Conservation (phyloP, 352 stramenopile species). For the Thraustotheca clavata region DNA sequence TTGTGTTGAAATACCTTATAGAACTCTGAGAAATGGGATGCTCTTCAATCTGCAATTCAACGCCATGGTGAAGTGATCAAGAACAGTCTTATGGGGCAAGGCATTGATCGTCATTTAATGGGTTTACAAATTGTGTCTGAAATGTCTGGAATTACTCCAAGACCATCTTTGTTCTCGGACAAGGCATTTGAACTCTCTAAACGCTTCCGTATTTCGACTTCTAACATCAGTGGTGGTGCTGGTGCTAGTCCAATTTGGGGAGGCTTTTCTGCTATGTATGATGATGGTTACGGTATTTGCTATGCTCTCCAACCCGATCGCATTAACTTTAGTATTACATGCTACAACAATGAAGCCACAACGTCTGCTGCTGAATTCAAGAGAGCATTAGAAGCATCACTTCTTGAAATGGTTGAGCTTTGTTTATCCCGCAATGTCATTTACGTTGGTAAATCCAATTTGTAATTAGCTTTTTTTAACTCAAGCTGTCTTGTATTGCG, state of each 20-base stretch:
- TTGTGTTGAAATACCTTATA: background rate
- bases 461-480: conserved; percentile 29
- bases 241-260: conserved; percentile 94
- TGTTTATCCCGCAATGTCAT: conserved; percentile 85
- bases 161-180: conserved; percentile 90
- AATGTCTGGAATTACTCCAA: conserved; percentile 81
- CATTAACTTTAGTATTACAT: conserved; percentile 94
- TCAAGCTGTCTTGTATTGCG: conserved; percentile 1
- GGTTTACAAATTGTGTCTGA: conserved; percentile 91
- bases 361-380: conserved; percentile 82
- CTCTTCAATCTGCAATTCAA: conserved; percentile 83
- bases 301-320: conserved; percentile 92
- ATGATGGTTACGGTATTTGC: conserved; percentile 92
- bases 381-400: conserved; percentile 87
- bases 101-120: conserved; percentile 95
- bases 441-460: conserved; percentile 83
- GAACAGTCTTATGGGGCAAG: conserved; percentile 71
- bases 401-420: conserved; percentile 94
- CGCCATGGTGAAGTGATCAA: conserved; percentile 90
- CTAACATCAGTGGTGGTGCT: conserved; percentile 89
- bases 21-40: conserved; percentile 71
- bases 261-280: conserved; percentile 93
- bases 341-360: conserved; percentile 71
- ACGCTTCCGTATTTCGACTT: conserved; percentile 93
- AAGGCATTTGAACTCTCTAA: conserved; percentile 89